Conservation (phyloP, 1,284 basidiomycete species). For the Ustilago nuda region DNA sequence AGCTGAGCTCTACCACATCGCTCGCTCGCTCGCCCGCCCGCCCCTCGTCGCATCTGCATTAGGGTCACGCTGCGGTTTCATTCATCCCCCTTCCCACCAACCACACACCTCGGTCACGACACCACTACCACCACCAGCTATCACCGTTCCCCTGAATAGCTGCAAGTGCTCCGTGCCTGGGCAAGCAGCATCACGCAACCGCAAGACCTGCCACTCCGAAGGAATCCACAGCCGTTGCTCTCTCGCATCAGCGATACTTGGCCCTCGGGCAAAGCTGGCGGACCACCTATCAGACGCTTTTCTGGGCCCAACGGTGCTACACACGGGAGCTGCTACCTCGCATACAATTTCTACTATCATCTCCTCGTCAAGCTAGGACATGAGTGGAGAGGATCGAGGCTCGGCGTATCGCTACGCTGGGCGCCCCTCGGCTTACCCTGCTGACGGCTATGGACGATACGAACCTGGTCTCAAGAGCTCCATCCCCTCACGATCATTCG, state of each 20-base stretch:
- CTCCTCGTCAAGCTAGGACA: constrained; percentile 4
- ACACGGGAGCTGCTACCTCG: neutral
- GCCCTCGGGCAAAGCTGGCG: neutral
- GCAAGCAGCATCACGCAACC: neutral
- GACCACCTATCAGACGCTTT: neutral
- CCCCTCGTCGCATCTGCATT: neutral
- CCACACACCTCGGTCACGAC: constrained; percentile 1
- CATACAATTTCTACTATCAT: neutral
- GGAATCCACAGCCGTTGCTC: neutral
- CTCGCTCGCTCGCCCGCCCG: constrained; percentile 9
- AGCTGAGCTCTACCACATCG: constrained; percentile 15
- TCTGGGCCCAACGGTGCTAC: neutral
- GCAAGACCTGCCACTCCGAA: neutral
- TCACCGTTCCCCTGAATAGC: neutral
- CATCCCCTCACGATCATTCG: constrained; percentile 27
- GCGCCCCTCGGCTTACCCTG: constrained; percentile 24
- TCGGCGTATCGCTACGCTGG: constrained; percentile 40
- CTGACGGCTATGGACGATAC: constrained; percentile 35
- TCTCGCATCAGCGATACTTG: neutral
- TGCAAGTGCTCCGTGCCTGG: neutral
- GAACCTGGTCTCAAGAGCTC: constrained; percentile 27
- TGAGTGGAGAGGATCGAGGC: constrained; percentile 43
- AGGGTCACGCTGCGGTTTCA: constrained; percentile 13
- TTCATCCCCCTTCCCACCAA: neutral
- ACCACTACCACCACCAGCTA: neutral